Evolutionary conservation across 345 rosid species (phyloP).

Genomic region (Citrus sinensis): DVS_A1.0 CM039162.1:246001-246500

Average conservation of each 20-base stretch:
- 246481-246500: slow-evolving; percentile 80
- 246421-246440: not conserved
- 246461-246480: slow-evolving; percentile 92
- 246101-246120: not conserved
- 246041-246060: not conserved
- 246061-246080: not conserved
- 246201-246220: not conserved
- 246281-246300: slow-evolving; percentile 1
- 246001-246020: no score
- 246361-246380: not conserved
- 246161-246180: not conserved
- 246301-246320: not conserved
- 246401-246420: not conserved
- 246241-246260: not conserved
- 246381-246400: not conserved
- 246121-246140: not conserved
- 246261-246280: not conserved
- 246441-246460: slow-evolving; percentile 67
- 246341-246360: not conserved
- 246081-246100: not conserved
- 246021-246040: no score
- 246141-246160: not conserved
- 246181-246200: not conserved
- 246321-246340: not conserved
- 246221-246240: not conserved